Evolutionary conservation across 225 moss, liverwort and hornwort species (phyloP), one percentile per base, ranked within the genome.

Genomic region (Sphagnum tenellum): DNA sequence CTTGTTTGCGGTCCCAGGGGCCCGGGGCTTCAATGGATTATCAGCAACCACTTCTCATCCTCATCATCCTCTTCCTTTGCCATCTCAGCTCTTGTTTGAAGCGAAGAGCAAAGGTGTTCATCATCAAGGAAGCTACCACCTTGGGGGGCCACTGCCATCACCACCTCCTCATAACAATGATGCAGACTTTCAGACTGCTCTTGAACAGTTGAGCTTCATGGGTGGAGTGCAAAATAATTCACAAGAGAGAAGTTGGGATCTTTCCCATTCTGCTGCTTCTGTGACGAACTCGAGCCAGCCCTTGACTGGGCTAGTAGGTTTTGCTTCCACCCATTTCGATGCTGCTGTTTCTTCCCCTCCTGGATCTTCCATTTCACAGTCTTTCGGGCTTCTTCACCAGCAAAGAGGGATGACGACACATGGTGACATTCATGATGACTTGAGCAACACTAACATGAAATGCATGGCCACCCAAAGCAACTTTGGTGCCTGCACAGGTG

Each of bases 181-280:
- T 29, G 29, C 29, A 8, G 47, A 46, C 44, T 61, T 61, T 46
- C 8, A 61, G 5, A 61, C 46, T 13, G 46, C 3, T 65, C 29
- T 8, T 6, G 47, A 66, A 45, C 29, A 29, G 29, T 29, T 29
- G 29, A 12, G 66, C 55, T 56, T 58, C 4, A 13, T 13, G 58
- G 58, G 29, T 13, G 58, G 29, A 59, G 13, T 58, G 67, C 14
- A 13, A 29, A 29, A 29, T 12, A 52, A 65, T 65, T 8, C 46
- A 44, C 50, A 50, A 7, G 64, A 65, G 44, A 53, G 52, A 54
- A 65, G 47, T 29, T 67, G 67, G 67, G 67, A 65, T 59, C 11
- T 67, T 9, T 12, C 3, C 12, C 57, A 59, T 50, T 59, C 57
- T 57, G 57, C 50, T 13, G 52, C 64, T 52, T 29, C 29, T 29